These are phyloP conservation scores for Yamadazyma phyllophila DNA, from an alignment of 805 yeast genomes.

Conservation along the genomic window DNA sequence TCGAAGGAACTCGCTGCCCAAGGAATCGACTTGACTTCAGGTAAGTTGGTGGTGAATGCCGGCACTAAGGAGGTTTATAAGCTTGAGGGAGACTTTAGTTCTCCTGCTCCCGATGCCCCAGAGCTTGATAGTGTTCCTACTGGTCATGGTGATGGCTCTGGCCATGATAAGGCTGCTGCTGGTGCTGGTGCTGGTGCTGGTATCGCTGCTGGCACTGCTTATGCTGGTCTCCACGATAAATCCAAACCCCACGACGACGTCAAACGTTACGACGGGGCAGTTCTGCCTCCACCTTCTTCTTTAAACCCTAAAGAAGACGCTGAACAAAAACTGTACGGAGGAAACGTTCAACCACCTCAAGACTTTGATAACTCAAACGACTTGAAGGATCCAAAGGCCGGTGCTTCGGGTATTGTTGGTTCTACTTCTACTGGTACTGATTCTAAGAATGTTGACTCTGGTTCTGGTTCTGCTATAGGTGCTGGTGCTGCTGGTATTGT, in stretches of 20 bases:
- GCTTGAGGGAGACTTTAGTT: conserved; percentile 13
- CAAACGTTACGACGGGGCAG: conserved; percentile 6
- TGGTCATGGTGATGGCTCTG: conserved; percentile 4
- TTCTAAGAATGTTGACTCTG: neutral
- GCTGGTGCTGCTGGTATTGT: conserved; percentile 1
- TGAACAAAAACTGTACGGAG: conserved; percentile 8
- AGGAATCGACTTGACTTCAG: conserved; percentile 33
- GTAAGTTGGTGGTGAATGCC: conserved; percentile 34
- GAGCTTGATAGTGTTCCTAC: conserved; percentile 1
- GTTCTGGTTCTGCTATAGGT: neutral
- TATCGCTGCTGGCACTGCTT: conserved; percentile 15
- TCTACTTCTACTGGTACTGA: neutral
- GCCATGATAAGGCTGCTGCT: conserved; percentile 15
- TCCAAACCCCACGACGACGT: conserved; percentile 1
- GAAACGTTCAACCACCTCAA: conserved; percentile 9
- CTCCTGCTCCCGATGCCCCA: conserved; percentile 1
- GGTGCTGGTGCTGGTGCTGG: conserved; percentile 22
- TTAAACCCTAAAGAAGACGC: conserved; percentile 3
- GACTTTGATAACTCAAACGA: too few relatives aligned
- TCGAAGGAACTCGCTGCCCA: conserved; percentile 27
- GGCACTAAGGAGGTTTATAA: conserved; percentile 32
- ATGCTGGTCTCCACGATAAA: conserved; percentile 7
- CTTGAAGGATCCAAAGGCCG: neutral
- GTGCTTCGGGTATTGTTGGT: conserved; percentile 7
- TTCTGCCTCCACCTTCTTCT: conserved; percentile 5